Base-by-base conservation (phyloP, 1,284 basidiomycete species). In the Baeospora myosura region DNA sequence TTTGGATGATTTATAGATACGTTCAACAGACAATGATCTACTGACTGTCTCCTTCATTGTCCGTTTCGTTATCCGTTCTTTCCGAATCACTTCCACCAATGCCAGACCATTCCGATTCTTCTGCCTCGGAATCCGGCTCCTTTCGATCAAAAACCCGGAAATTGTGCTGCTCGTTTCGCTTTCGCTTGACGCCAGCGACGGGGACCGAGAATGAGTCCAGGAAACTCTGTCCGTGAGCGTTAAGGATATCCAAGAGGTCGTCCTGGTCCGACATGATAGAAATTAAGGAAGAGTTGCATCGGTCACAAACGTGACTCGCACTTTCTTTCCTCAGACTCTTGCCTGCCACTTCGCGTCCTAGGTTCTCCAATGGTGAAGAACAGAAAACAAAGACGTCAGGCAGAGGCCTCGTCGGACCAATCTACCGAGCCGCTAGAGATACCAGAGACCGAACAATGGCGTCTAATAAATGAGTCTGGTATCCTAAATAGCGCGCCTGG, bases 361-460 rank as follows among this genome's bases (percentile, higher is more conserved):
- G n/a, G n/a, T 31, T 25, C 5, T 32, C 10, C 23, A 31, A 33
- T 17, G 16, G 14, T 18, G 18, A 34, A 38, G 32, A 24, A 42
- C 26, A 8, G 33, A 26, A 4, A 4, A 22, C 21, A 21, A 10
- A 29, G 23, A 2, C 23, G 14, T 34, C 41, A 24, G n/a, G n/a
- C 28, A 12, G 10, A 10, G 7, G 8, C 23, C 25, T 12, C n/a
- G 32, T 28, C 22, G 3, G 20, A 12, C 29, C 18, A 31, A 18
- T 24, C 7, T 4, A 34, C 31, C 49, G 31, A 24, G 34, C 35
- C 50, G 23, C 51, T 69, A 41, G 70, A 81, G 38, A 77, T 89
- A 25, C 58, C 83, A 3, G 77, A 84, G 55, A 75, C 80, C 2
- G 86, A 89, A 54, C 76, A 88, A 68, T 80, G 78, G 81, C 74